These are phyloP conservation scores for Daldinia bambusicola DNA, from an alignment of 495 filamentous ascomycete genomes.

Conservation along the genomic window DNA sequence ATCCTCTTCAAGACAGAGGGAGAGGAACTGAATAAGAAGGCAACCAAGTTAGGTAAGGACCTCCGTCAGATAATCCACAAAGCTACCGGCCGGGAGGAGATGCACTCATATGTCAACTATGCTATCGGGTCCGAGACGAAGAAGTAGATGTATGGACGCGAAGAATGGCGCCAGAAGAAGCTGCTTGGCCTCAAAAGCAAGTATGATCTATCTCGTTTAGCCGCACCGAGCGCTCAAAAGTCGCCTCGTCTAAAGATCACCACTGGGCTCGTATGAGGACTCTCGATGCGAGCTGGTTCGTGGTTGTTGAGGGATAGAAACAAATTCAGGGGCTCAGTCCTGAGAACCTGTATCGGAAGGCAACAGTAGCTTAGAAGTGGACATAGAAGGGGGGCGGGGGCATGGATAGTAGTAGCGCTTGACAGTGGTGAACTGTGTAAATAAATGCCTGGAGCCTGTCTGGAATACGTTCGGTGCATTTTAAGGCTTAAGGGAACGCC, in stretches of 20 bases:
- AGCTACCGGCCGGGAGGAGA: slow-evolving; percentile 49
- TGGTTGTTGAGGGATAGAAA: background rate
- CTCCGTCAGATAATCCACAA: slow-evolving; percentile 56
- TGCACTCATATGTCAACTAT: slow-evolving; percentile 69
- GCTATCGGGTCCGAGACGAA: slow-evolving; percentile 47
- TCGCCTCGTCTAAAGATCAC: background rate
- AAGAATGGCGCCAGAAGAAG: slow-evolving; percentile 58
- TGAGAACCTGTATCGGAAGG: background rate
- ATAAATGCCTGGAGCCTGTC: background rate
- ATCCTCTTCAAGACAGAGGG: background rate
- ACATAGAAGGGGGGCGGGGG: background rate
- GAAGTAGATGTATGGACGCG: slow-evolving; percentile 64
- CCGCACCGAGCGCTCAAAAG: background rate
- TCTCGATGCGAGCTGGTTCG: background rate
- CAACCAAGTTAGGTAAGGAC: slow-evolving; percentile 53
- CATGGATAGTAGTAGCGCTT: background rate
- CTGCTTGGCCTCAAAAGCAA: slow-evolving; percentile 62
- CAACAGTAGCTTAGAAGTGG: background rate
- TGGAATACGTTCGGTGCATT: background rate
- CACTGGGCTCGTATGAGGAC: background rate
- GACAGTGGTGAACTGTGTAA: background rate
- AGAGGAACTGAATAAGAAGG: background rate
- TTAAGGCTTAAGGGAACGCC: background rate
- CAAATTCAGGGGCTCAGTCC: background rate
- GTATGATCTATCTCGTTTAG: slow-evolving; percentile 55